These are phyloP conservation scores for Vitis hybrid DNA, from an alignment of 177 flowering plant species.

Conservation along the genomic window DNA sequence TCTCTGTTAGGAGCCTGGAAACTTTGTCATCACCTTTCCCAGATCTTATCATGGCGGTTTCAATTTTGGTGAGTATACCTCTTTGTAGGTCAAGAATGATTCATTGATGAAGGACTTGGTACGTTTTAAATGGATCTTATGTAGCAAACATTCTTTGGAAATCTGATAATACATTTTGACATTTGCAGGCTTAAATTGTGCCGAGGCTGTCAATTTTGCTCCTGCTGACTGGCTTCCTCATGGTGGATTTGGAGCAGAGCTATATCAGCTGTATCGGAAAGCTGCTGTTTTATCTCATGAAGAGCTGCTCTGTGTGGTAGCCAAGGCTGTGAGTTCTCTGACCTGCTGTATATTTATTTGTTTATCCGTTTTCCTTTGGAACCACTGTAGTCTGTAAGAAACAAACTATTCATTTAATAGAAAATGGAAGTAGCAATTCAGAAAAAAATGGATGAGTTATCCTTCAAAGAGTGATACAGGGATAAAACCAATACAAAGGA, in stretches of 20 bases:
- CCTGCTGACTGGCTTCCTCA: slow-evolving; percentile 99
- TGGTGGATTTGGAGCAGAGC: slow-evolving; percentile 86
- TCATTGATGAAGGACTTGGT: slow-evolving; percentile 3
- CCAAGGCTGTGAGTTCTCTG: slow-evolving; percentile 45
- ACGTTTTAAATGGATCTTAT: background rate
- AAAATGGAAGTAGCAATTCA: no score
- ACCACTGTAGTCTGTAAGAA: no score
- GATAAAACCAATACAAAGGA: no score
- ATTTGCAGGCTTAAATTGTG: slow-evolving; percentile 88
- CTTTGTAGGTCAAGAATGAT: no score
- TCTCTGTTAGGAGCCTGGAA: slow-evolving; percentile 80
- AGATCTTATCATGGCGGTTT: slow-evolving; percentile 95
- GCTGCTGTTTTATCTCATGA: slow-evolving; percentile 93
- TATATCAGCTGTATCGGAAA: slow-evolving; percentile 77
- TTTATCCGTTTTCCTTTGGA: no score
- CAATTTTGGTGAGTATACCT: slow-evolving; percentile 57
- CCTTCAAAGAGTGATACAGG: no score
- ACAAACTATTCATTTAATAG: no score
- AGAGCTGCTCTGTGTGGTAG: slow-evolving; percentile 92
- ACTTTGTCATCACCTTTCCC: slow-evolving; percentile 95
- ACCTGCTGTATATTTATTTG: no score
- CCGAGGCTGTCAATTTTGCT: slow-evolving; percentile 99
- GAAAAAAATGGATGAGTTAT: no score
- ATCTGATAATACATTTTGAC: background rate
- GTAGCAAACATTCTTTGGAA: background rate